Conservation (phyloP, 352 stramenopile species). For the Phytophthora pseudosyringae region DNA sequence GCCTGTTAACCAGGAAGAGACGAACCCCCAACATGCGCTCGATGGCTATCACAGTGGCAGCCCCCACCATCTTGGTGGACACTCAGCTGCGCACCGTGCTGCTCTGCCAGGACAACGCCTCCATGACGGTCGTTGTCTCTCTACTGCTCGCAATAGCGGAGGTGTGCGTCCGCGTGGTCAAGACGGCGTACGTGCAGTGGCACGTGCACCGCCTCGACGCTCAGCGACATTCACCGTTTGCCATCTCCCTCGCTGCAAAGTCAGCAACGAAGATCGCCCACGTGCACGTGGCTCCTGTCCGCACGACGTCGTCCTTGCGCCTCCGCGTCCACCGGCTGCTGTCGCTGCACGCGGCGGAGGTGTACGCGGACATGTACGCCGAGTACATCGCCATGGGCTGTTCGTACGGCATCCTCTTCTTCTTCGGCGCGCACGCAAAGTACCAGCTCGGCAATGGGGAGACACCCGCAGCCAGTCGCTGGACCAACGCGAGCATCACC, state of each 20-base stretch:
- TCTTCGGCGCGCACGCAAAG: constrained; percentile 22
- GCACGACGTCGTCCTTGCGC: too few relatives aligned
- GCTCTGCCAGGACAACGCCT: constrained; percentile 17
- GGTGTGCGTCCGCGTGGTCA: constrained; percentile 23
- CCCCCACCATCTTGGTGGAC: constrained; percentile 36
- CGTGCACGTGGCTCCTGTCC: too few relatives aligned
- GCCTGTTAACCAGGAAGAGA: not conserved
- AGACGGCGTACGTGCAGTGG: constrained; percentile 10
- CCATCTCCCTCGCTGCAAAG: not conserved
- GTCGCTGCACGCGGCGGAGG: constrained; percentile 26
- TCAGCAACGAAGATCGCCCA: too few relatives aligned
- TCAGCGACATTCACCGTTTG: too few relatives aligned
- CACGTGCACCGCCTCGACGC: too few relatives aligned
- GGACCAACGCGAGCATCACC: constrained; percentile 15
- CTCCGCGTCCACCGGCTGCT: constrained; percentile 10
- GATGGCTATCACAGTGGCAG: constrained; percentile 27
- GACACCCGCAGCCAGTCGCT: not conserved
- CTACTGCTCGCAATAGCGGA: constrained; percentile 38
- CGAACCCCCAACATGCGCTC: constrained; percentile 1
- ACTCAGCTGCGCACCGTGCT: constrained; percentile 34
- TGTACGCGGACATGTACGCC: constrained; percentile 43
- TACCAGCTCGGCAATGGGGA: not conserved
- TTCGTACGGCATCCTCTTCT: constrained; percentile 39
- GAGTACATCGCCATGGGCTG: constrained; percentile 62
- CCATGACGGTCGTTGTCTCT: constrained; percentile 18